phyloP scores from a whole-genome alignment of 805 yeast species.

The Priceomyces melissophilus region DNA sequence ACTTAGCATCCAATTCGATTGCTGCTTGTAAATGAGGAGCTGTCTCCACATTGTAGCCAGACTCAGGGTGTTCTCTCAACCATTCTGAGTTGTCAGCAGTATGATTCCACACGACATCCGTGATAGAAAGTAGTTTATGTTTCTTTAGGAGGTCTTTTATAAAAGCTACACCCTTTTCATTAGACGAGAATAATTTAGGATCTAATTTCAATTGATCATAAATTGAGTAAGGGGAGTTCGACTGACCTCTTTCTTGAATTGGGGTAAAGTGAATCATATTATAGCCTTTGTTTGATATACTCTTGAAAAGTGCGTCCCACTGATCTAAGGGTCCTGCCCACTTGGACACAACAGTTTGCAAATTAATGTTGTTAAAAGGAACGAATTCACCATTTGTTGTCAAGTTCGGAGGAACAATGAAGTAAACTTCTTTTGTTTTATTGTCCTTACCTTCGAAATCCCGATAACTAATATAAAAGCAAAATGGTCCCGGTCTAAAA shows the following conservation, averaged over 20 bases:
- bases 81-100: conserved; percentile 89
- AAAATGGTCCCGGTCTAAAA: conserved; percentile 72
- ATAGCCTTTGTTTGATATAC: conserved; percentile 72
- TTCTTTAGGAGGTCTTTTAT: conserved; percentile 48
- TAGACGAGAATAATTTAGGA: conserved; percentile 52
- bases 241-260: conserved; percentile 80
- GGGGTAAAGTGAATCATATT: conserved; percentile 98
- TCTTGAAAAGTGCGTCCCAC: conserved; percentile 67
- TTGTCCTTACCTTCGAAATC: conserved; percentile 16
- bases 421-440: conserved; percentile 61
- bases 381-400: conserved; percentile 52
- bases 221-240: conserved; percentile 91
- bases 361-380: conserved; percentile 72
- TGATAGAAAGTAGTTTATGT: conserved; percentile 67
- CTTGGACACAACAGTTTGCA: conserved; percentile 85
- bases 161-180: conserved; percentile 51
- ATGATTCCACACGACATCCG: conserved; percentile 93
- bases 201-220: conserved; percentile 83
- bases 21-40: conserved; percentile 90
- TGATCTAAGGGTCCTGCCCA: conserved; percentile 72
- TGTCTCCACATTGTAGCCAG: conserved; percentile 80
- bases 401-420: conserved; percentile 78
- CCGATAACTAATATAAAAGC: conserved; percentile 65
- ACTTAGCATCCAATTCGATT: conserved; percentile 71
- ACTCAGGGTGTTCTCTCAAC: conserved; percentile 83